Base-by-base conservation (phyloP, 257 asterid species). In the Solanum bulbocastanum region DNA sequence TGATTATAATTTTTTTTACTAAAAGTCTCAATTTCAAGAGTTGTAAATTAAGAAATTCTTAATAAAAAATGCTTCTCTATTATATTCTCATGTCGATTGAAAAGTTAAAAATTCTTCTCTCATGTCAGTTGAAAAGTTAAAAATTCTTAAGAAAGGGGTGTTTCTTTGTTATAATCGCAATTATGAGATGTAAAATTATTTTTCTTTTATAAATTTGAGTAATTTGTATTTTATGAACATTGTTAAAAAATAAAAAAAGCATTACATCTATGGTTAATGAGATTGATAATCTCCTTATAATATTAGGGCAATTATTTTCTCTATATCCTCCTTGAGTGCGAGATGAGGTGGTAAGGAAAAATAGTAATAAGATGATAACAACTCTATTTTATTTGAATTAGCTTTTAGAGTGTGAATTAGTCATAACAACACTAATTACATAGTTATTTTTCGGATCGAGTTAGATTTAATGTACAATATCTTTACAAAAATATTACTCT, bases 331-430 rank as follows among this genome's bases (percentile, higher is more conserved):
- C 12, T 44, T 44, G 5, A 12, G 0, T 60, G 68, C 9, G 68
- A 60, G 13, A 23, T 60, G 13, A 5, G 2, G 0, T 9, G 12
- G 9, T 60, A 60, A 60, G 8, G 13, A 58, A 60, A 22, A 44
- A 44, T 8, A 22, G 4, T 60, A 46, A 2, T n/a, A n/a, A 65
- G 32, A 62, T n/a, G 0, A 0, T 10, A 0, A 10, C 69, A 60
- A 9, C 5, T 23, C 14, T 23, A 1, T 1, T 60, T 23, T 62
- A 65, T 11, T n/a, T 0, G 8, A 62, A 5, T 4, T 62, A 62
- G 1, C 1, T n/a, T 65, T n/a, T 65, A 10, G 0, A 5, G 0
- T 1, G 4, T 10, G 32, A n/a, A 5, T 65, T 65, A 65, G 2
- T 5, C 71, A 56, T 0, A 56, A n/a, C 33, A n/a, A 60, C 0